Base-by-base conservation (phyloP, 352 stramenopile genomes). In the Pythium oligandrum region DNA sequence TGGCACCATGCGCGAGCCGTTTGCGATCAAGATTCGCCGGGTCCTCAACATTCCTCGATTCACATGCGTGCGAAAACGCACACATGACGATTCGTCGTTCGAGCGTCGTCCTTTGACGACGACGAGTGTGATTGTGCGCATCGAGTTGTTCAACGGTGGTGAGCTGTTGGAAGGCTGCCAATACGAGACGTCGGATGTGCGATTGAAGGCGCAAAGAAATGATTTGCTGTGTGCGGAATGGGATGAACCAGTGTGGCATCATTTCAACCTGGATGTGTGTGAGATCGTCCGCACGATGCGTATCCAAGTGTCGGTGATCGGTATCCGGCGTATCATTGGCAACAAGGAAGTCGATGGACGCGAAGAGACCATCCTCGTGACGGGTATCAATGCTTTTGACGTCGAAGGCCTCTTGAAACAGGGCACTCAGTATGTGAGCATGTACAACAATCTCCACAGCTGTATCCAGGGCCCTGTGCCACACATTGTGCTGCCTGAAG, bases 41-140 rank as follows among this genome's bases (percentile, higher is more conserved):
- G 76, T 94, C 8, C 53, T 94, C 30, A 94, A 94, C 58, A 94
- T 94, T 52, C 81, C 81, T 34, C 81, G 83, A 5, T 73, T 63
- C 7, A 93, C 83, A 3, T 88, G 73, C 50, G 56, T 81, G 10
- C 62, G 68, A 5, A 90, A 88, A 51, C 71, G 81, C 12, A 80
- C 80, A 0, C 88, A 73, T 53, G 78, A 94, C 61, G 81, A 89
- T 55, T 71, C 81, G 0, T 61, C 70, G 1, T 42, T 90, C 8
- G 75, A 71, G 6, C 60, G 56, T 10, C 57, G 80, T 6, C 72
- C 73, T 3, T 62, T 92, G 36, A 71, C 66, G 6, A 84, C 72
- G 42, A 78, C 79, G 7, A 90, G 71, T 58, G 73, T 89, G 7
- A 66, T 92, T 47, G 78, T 92, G 34, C 78, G 78, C 34, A 78